Evolutionary conservation across 2,329 filamentous ascomycete genomes (phyloP).

Genomic region (Cadophora sp.): DNA sequence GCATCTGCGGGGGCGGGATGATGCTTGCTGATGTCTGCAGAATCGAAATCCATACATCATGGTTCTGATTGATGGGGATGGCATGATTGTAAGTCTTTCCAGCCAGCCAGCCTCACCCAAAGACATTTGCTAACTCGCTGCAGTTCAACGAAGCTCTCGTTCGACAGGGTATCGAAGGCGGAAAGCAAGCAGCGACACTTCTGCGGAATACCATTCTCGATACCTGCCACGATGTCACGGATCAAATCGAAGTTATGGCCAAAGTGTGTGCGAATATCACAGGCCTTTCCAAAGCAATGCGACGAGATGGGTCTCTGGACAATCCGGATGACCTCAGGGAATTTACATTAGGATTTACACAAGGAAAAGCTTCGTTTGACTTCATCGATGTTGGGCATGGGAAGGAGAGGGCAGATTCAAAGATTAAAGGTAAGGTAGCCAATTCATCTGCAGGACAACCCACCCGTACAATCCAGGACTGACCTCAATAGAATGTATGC

Average conservation of each 20-base stretch:
- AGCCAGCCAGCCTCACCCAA: conserved; percentile 24
- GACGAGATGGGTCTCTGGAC: conserved; percentile 54
- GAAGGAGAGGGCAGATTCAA: conserved; percentile 64
- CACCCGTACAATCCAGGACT: conserved; percentile 19
- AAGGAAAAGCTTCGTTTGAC: conserved; percentile 64
- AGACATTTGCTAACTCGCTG: conserved; percentile 26
- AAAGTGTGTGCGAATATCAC: conserved; percentile 63
- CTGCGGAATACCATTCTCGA: conserved; percentile 57
- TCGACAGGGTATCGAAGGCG: conserved; percentile 56
- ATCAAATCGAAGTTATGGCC: conserved; percentile 60
- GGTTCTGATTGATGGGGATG: conserved; percentile 68
- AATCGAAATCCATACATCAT: conserved; percentile 63
- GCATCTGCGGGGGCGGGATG: background rate
- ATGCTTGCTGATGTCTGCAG: conserved; percentile 33
- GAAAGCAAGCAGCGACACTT: conserved; percentile 50
- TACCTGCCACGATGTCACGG: conserved; percentile 52
- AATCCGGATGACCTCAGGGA: conserved; percentile 57
- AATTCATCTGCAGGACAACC: background rate
- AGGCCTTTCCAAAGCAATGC: conserved; percentile 58
- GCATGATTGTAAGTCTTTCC: conserved; percentile 58
- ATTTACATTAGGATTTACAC: conserved; percentile 66
- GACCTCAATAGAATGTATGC: conserved; percentile 46
- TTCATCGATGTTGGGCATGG: conserved; percentile 67
- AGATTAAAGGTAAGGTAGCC: conserved; percentile 67
- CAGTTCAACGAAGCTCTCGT: conserved; percentile 66